These are phyloP conservation scores for Clitocybe nebularis DNA, from an alignment of 1,284 basidiomycete genomes.

Conservation along the genomic window DNA sequence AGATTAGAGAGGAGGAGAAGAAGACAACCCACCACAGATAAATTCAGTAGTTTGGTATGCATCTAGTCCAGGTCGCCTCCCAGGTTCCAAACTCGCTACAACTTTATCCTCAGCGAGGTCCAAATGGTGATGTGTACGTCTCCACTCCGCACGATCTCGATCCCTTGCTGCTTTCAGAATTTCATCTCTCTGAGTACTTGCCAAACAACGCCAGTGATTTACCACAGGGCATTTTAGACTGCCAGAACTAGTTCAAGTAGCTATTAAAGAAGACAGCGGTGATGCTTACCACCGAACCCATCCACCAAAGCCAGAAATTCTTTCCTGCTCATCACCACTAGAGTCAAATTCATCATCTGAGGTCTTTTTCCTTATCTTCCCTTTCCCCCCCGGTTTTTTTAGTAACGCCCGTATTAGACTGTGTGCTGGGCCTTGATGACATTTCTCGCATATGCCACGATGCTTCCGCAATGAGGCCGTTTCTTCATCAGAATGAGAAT, in stretches of 20 bases:
- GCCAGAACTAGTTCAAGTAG: conserved; percentile 3
- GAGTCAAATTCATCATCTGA: conserved; percentile 43
- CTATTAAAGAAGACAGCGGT: conserved; percentile 7
- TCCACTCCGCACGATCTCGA: conserved; percentile 43
- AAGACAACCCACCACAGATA: conserved; percentile 50
- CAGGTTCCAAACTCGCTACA: conserved; percentile 26
- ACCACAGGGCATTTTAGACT: conserved; percentile 76
- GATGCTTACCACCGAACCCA: conserved; percentile 83
- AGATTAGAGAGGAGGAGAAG: not conserved
- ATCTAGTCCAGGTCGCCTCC: conserved; percentile 41
- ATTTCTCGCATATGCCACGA: conserved; percentile 68
- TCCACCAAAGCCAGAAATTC: conserved; percentile 59
- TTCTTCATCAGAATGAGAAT: conserved; percentile 56
- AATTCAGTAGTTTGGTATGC: conserved; percentile 71
- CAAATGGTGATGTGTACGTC: conserved; percentile 20
- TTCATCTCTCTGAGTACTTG: conserved; percentile 62
- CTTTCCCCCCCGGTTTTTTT: conserved; percentile 29
- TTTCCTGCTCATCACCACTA: conserved; percentile 56
- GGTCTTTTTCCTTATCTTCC: conserved; percentile 40
- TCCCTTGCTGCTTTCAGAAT: conserved; percentile 63
- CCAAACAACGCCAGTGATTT: conserved; percentile 80
- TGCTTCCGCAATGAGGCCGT: conserved; percentile 53
- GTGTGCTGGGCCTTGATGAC: conserved; percentile 57
- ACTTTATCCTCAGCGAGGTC: conserved; percentile 23
- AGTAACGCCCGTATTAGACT: conserved; percentile 36